phyloP scores from a whole-genome alignment of 139 green algal species.

The Marvania coccoides region DNA sequence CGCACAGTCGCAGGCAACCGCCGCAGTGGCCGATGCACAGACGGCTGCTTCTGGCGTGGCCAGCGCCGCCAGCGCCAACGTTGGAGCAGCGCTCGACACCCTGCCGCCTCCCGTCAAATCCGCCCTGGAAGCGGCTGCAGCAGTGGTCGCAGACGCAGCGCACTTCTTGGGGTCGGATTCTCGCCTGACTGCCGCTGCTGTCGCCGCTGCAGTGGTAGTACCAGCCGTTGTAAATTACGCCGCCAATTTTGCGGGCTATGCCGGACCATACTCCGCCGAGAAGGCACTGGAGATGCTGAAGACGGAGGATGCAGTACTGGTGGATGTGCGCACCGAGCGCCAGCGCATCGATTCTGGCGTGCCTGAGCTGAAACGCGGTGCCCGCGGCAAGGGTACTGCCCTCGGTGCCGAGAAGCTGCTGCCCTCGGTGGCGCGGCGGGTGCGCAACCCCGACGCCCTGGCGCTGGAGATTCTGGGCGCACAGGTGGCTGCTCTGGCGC shows the following conservation, averaged over 20 bases:
- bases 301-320: slow-evolving; percentile 37
- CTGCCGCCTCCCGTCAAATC: background rate
- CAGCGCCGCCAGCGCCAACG: background rate
- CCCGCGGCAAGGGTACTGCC: slow-evolving; percentile 35
- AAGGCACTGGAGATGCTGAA: slow-evolving; percentile 23
- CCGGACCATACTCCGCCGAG: slow-evolving; percentile 26
- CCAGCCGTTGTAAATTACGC: too few relatives aligned
- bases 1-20: background rate
- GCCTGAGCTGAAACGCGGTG: slow-evolving; percentile 37
- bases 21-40: too few relatives aligned
- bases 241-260: slow-evolving; percentile 46
- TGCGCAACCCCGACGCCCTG: slow-evolving; percentile 22
- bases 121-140: background rate
- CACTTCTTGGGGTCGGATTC: background rate
- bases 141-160: background rate
- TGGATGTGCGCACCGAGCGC: slow-evolving; percentile 45
- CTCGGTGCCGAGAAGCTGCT: slow-evolving; percentile 19
- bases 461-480: slow-evolving; percentile 25
- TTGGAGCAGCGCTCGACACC: background rate
- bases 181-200: too few relatives aligned
- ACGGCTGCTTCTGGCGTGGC: background rate
- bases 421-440: slow-evolving; percentile 8
- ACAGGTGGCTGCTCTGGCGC: slow-evolving; percentile 27
- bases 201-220: too few relatives aligned
- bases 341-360: slow-evolving; percentile 30